phyloP scores from a whole-genome alignment of 192 early-diverging fungal genomes.

The Backusella tarrabulga region DNA sequence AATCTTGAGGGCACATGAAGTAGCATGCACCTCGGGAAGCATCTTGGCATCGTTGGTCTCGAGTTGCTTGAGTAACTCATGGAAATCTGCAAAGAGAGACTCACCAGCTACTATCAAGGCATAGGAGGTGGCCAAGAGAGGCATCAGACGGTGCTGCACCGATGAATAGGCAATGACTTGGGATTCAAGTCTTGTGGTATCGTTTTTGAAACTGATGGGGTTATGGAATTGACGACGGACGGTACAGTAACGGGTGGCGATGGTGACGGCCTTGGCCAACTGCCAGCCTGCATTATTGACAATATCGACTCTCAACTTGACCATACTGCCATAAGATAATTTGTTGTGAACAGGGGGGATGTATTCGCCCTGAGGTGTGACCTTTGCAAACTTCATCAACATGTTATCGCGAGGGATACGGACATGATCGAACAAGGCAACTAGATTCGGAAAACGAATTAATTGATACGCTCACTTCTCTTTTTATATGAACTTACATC shows the following conservation, averaged over 20 bases:
- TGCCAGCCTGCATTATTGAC: slow-evolving; percentile 53
- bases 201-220: slow-evolving; percentile 28
- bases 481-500: slow-evolving; percentile 47
- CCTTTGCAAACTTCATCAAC: slow-evolving; percentile 79
- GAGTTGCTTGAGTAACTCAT: slow-evolving; percentile 52
- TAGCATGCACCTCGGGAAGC: slow-evolving; percentile 67
- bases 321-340: slow-evolving; percentile 81
- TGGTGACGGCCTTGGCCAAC: slow-evolving; percentile 60
- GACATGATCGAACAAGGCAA: slow-evolving; percentile 65
- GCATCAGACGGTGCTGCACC: slow-evolving; percentile 66
- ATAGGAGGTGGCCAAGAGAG: slow-evolving; percentile 61
- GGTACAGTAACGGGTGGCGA: slow-evolving; percentile 62
- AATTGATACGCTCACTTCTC: background rate
- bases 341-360: slow-evolving; percentile 65
- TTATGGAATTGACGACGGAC: slow-evolving; percentile 68
- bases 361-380: slow-evolving; percentile 66
- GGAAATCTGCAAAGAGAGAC: slow-evolving; percentile 47
- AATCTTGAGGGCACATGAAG: slow-evolving; percentile 64
- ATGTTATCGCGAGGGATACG: slow-evolving; percentile 79
- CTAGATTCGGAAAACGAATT: slow-evolving; percentile 16
- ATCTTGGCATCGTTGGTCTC: slow-evolving; percentile 49
- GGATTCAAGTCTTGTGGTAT: slow-evolving; percentile 41
- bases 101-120: slow-evolving; percentile 60
- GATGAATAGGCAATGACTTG: slow-evolving; percentile 69
- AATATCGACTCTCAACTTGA: slow-evolving; percentile 69